Evolutionary conservation across 176 grass and related monocot genomes (phyloP).

Genomic region (Elaeis guineensis): DNA sequence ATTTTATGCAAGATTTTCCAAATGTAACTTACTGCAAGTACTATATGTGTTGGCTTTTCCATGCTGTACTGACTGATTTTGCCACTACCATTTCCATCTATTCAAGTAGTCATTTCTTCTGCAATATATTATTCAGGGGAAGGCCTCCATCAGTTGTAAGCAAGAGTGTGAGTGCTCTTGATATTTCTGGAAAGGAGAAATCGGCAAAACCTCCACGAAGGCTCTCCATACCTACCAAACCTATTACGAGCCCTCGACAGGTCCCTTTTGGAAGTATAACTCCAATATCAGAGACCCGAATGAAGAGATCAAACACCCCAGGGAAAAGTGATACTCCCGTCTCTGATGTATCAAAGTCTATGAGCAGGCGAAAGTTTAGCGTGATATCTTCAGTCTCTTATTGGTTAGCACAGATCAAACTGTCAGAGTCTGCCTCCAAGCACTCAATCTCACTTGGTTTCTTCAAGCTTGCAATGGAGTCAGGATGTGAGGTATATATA

Average conservation of each 20-base stretch:
- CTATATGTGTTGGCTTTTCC: too few relatives aligned
- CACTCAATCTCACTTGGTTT: constrained; percentile 67
- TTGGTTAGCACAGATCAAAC: constrained; percentile 89
- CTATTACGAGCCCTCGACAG: constrained; percentile 41
- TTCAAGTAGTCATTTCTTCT: background rate
- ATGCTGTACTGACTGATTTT: too few relatives aligned
- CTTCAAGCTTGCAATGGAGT: constrained; percentile 86
- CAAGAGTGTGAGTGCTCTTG: constrained; percentile 64
- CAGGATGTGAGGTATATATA: constrained; percentile 66
- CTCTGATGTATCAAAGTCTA: constrained; percentile 64
- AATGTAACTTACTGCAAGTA: too few relatives aligned
- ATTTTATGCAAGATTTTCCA: too few relatives aligned
- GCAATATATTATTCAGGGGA: constrained; percentile 33
- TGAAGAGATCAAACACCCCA: constrained; percentile 19
- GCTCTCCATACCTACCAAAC: constrained; percentile 63
- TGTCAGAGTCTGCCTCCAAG: constrained; percentile 77
- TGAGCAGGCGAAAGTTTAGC: constrained; percentile 63
- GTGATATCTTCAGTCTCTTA: constrained; percentile 78
- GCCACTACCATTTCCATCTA: too few relatives aligned
- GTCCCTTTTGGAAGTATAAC: constrained; percentile 33
- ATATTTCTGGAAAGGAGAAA: constrained; percentile 44
- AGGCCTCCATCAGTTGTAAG: constrained; percentile 50
- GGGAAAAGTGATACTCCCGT: constrained; percentile 54
- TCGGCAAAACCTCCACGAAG: constrained; percentile 59
- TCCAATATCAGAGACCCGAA: constrained; percentile 34